Base-by-base conservation (phyloP, 2,329 filamentous ascomycete species). In the Nigrospora osmanthi region DNA sequence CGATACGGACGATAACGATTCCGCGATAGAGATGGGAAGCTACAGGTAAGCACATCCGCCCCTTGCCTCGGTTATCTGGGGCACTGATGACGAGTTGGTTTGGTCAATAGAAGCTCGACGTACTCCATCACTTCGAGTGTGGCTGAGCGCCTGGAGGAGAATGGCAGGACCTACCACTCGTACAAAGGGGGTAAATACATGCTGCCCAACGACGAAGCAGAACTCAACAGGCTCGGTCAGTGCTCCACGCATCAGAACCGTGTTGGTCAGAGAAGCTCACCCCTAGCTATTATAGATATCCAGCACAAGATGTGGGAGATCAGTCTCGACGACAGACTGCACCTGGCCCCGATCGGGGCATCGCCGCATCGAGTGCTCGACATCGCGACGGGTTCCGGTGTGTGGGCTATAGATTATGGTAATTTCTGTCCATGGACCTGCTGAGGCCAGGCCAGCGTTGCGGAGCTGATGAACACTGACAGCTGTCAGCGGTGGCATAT, bases 101-200 rank as follows among this genome's bases (percentile, higher is more conserved):
- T 31, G 38, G 13, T 7, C 19, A 11, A 15, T 15, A 40, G 38
- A 14, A 40, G 23, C n/a, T 40, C 38, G 30, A 40, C 38, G 13
- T 40, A 40, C 38, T 40, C 38, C 23, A 40, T 40, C 23, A 40
- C 38, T 40, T 40, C 38, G 14, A 40, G 38, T 7, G 38, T 40
- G n/a, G 38, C 38, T 11, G 38, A 31, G 38, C 38, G 38, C 10
- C 13, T 40, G 12, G 38, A 40, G 13, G 55, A 57, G 37, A 57
- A 57, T 28, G 55, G 55, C 32, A 45, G 54, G 28, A 57, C 54
- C 9, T 57, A 56, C 37, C 55, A 57, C 42, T 48, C 52, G 11
- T 56, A 53, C 40, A 56, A 56, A 33, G 54, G 53, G 39, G 55
- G 55, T 11, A 56, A 58, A 46, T 58, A 57, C 35, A 47, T 54